Percentiles rank a stretch among this genome's conserved stretches.
These are phyloP conservation scores for Cucurbita ficifolia DNA, from an alignment of 306 rosid species.

Conservation along the genomic window DNA sequence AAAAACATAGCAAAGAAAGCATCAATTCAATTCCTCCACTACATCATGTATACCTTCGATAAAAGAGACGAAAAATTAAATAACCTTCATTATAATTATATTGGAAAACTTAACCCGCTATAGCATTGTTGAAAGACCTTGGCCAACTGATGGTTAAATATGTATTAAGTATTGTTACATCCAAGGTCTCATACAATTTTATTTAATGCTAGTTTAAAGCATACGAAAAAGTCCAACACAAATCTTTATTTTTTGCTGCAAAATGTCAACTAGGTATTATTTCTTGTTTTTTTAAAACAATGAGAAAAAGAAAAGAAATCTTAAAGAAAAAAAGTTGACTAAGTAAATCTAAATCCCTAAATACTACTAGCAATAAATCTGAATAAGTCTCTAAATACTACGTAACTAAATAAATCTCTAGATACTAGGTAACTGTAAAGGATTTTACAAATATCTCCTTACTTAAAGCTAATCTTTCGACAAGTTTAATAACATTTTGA, in stretches of 20 bases:
- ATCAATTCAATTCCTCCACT: slow-evolving; percentile 8
- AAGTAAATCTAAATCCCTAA: not conserved
- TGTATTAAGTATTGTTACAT: not conserved
- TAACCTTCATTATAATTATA: not conserved
- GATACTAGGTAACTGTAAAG: no score
- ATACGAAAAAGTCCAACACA: not conserved
- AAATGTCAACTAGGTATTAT: not conserved
- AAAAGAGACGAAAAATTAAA: not conserved
- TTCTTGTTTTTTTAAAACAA: not conserved
- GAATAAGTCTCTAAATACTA: no score
- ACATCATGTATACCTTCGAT: not conserved
- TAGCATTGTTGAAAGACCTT: not conserved
- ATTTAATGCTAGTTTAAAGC: not conserved
- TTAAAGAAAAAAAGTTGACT: not conserved
- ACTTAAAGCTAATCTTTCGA: no score
- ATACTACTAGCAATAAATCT: no score
- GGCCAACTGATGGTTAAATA: not conserved
- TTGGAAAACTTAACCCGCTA: not conserved
- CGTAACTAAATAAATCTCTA: no score
- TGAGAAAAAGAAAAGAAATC: no score
- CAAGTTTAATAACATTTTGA: no score
- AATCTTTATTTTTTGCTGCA: not conserved
- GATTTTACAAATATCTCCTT: no score
- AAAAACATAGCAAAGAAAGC: slow-evolving; percentile 11
- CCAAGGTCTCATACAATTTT: not conserved